Evolutionary conservation across 352 stramenopile genomes (phyloP), one percentile per base, ranked within the genome.

Genomic region (Hyaloperonospora arabidopsidis): DNA sequence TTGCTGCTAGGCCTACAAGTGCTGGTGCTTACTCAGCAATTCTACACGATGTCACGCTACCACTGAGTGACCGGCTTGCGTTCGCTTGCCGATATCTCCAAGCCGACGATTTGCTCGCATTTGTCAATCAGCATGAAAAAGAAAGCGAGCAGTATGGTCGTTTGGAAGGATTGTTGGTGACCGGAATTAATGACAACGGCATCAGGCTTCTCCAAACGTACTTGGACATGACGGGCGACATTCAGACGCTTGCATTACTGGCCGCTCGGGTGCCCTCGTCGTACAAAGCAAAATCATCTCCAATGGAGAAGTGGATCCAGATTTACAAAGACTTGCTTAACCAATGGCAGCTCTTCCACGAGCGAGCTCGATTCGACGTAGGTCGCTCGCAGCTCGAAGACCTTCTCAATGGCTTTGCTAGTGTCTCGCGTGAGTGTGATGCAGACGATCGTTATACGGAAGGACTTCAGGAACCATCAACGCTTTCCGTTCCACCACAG

Each of bases 271-370:
- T 89, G 15, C 80, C 82, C 1, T 61, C 72, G 14, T 65, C 70
- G 0, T 65, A 82, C 22, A 64, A 87, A 15, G 49, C 79, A 45
- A 85, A 95, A 52, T 59, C 65, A 46, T 61, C 61, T 51, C 68
- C 81, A 10, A 73, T 89, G 29, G 65, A 72, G 21, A 84, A 92
- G 52, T 98, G 91, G 91, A 80, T 98, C 41, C 74, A 93, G 29
- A 84, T 77, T 23, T 98, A 97, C 59, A 82, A 95, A 32, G 71
- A 91, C 15, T 61, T 97, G 38, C 72, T 98, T 1, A 98, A 98
- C 57, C 86, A 87, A 23, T 96, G 86, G 76, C 89, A 97, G 65
- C 87, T 98, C 44, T 98, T 95, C 73, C 86, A 97, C 50, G 84
- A 86, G 45, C 77, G 93, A 51, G 87, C 91, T 15, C 82, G 89